Evolutionary conservation across 768 basidiomycete species (phyloP), one percentile per base, ranked within the genome.

Genomic region (Podaxis sp.): DNA sequence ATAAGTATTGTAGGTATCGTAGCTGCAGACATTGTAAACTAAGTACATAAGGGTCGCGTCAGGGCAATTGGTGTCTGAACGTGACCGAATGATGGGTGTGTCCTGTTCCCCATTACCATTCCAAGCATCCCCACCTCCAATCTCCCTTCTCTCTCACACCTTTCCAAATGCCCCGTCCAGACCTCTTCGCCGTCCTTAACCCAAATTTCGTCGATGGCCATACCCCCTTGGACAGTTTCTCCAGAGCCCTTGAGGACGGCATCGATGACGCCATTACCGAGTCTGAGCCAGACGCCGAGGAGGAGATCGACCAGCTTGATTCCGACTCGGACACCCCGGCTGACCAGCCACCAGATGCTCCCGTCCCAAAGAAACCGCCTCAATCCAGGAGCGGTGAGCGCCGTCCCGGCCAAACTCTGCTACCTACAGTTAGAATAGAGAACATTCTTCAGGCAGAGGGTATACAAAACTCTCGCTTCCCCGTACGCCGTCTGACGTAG

Each of bases 371-470:
- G 57, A 74, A 73, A 66, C 71, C 70, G 8, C 65, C 70, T 3
- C 40, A 64, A 17, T 58, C 64, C 13, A 70, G 69, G 54, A 68
- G 69, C 4, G 75, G 71, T 46, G 75, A 75, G 58, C 85, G 88
- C 65, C 74, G 78, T 24, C 85, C 84, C 0, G 92, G 91, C 25
- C 84, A 88, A 50, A 86, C 85, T 4, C 74, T 90, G 2, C 75
- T 94, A 37, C 91, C 92, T 15, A 76, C 83, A 38, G 73, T 82
- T 41, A 82, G 85, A 65, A 72, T 95, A 43, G 90, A 93, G 73
- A 88, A 83, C 69, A 92, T 94, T 67, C 78, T 92, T 46, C 86
- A 92, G 68, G 87, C 90, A 12, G 90, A 94, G 65, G 90, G 91
- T 86, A 72, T 53, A 82, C 76, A 27, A 52, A 24, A 37, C 49